Base-by-base conservation (phyloP, 106 monocot genomes). In the Alisma plantagoaquatica region DNA sequence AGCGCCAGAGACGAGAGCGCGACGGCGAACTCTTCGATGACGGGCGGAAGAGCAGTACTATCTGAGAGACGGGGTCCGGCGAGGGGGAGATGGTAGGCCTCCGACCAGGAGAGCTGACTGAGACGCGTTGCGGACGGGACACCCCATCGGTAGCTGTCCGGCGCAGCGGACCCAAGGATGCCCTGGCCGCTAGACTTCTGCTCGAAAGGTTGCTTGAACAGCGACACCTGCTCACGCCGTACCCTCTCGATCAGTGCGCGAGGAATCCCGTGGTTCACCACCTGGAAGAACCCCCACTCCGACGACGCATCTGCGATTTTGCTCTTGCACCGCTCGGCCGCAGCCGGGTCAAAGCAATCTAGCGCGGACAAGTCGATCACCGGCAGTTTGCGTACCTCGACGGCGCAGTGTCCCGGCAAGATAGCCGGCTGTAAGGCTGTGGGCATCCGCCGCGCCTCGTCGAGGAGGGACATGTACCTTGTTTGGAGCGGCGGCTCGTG, bases 261-360 rank as follows among this genome's bases (percentile, higher is more conserved):
- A 14, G 73, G 43, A 17, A 83, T 31, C 2, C 77, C 73, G 33
- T 83, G 77, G 62, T 74, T 77, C 49, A 70, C 49, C 19, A 74
- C 48, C 56, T 73, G 77, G 69, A 82, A 83, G 77, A 83, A 77
- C 27, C 82, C 82, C 82, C 77, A 77, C 7, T 70, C 63, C 4
- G 60, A 54, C 18, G 82, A 65, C 5, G 82, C 82, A 3, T 25
- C 11, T 2, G 54, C 59, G 10, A 82, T 82, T 4, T 64, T 62
- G 10, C 27, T 42, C 53, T 53, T 69, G 65, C 76, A 82, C 31
- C 20, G 25, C 32, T 50, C 27, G 10, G 43, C 52, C 38, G 11
- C 52, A 31, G 16, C 21, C 15, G 20, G 18, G 10, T 23, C 18
- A 15, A 51, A 20, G 51, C 25, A 21, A 26, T 52, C 24, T 25